Evolutionary conservation across 2,329 filamentous ascomycete species (phyloP), one percentile per base, ranked within the genome.

Genomic region (Colletotrichum gloeosporioides): DNA sequence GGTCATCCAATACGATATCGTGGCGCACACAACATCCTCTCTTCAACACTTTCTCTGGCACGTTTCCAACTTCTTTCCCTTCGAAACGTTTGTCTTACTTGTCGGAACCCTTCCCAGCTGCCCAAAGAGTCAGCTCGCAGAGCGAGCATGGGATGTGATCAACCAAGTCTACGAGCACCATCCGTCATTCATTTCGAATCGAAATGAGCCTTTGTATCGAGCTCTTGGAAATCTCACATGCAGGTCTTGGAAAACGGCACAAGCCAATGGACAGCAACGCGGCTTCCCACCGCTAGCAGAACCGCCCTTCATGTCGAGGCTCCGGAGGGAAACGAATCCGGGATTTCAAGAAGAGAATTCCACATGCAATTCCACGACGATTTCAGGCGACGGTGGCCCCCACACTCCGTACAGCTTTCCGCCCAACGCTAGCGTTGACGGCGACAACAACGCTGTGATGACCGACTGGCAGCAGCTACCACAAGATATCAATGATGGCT

Each of bases 11-110:
- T 86, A 89, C 76, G 87, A 87, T 68, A 80, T 87, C 9, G 81
- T 83, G 13, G 83, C 88, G 8, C 89, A 89, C 77, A 80, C 85
- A 27, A 80, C 84, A 3, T 82, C 87, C 76, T 81, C 83, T 5
- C 82, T 86, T 22, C 84, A 83, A 1, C 87, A 88, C 4, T 92
- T 91, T 80, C 79, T 89, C 12, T 92, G 90, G 90, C 91, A 89
- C 77, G 84, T 88, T 79, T 86, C 87, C 67, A 83, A 84, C 22
- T 87, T 90, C 79, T 91, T 92, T 80, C 90, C 91, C 78, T 82
- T 89, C 65, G 90, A 91, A 73, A 83, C 91, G 18, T 89, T 92
- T 74, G 84, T 88, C 32, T 90, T 90, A 78, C 85, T 91, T 80
- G 86, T 88, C 0, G 88, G 88, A 4, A 88, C 91, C 79, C 85